Conservation (phyloP, 2,329 filamentous ascomycete genomes). For the Ophiostoma ips region DNA sequence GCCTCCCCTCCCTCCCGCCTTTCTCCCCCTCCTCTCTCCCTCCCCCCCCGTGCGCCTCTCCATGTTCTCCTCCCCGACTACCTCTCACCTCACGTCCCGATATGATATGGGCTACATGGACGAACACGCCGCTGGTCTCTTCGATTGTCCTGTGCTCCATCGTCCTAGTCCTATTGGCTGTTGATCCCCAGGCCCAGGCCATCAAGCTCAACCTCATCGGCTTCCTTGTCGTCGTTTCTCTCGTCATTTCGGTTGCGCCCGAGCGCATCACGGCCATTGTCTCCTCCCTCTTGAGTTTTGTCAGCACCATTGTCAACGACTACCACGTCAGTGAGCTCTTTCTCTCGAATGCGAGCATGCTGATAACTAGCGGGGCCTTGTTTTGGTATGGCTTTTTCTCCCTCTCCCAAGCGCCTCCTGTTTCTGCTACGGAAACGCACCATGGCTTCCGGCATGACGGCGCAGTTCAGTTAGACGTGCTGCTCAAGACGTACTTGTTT, state of each 20-base stretch:
- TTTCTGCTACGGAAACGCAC: no score
- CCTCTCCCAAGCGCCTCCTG: background rate
- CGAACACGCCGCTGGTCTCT: constrained; percentile 27
- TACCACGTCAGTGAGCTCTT: constrained; percentile 33
- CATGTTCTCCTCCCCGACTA: constrained; percentile 6
- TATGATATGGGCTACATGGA: constrained; percentile 37
- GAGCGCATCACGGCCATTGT: constrained; percentile 25
- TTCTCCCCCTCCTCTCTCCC: background rate
- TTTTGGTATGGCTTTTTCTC: constrained; percentile 28
- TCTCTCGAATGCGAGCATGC: constrained; percentile 38
- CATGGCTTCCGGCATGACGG: background rate
- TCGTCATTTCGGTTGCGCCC: constrained; percentile 29
- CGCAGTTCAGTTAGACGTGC: background rate
- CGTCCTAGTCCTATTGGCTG: constrained; percentile 30
- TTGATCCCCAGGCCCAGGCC: constrained; percentile 31
- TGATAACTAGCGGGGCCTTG: constrained; percentile 37
- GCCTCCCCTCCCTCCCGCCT: background rate
- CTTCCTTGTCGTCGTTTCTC: constrained; percentile 25
- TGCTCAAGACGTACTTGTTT: background rate
- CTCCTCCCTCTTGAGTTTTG: constrained; percentile 22
- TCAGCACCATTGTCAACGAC: constrained; percentile 23
- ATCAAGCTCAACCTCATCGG: constrained; percentile 28
- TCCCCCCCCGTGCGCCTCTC: constrained; percentile 2
- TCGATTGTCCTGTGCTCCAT: constrained; percentile 30
- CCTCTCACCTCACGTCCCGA: constrained; percentile 19